Evolutionary conservation across 331 rosid species (phyloP).

Genomic region (Erythrophleum ivorense): DNA sequence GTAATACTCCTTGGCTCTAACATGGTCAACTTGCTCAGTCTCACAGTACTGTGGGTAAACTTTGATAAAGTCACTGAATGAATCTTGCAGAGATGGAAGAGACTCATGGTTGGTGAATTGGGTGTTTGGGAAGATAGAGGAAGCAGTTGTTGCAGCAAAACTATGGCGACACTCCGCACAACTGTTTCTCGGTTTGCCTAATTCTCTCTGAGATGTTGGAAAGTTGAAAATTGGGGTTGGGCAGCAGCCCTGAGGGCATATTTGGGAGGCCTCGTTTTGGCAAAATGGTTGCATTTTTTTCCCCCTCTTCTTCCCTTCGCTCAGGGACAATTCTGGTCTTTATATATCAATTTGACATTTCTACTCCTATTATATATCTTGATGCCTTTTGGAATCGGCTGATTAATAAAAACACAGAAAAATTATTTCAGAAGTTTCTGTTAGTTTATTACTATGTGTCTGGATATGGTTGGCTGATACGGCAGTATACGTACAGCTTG

Average conservation of each 20-base stretch:
- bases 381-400: constrained; percentile 9
- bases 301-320: constrained; percentile 4
- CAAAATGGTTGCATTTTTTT: constrained; percentile 59
- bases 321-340: constrained; percentile 32
- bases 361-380: constrained; percentile 24
- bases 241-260: constrained; percentile 70
- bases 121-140: constrained; percentile 76
- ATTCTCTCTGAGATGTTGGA: constrained; percentile 44
- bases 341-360: constrained; percentile 10
- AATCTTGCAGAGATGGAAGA: constrained; percentile 76
- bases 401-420: constrained; percentile 16
- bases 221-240: constrained; percentile 57
- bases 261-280: constrained; percentile 54
- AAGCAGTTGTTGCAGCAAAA: constrained; percentile 61
- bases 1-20: constrained; percentile 71
- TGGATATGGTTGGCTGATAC: constrained; percentile 29
- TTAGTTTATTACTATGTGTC: constrained; percentile 28
- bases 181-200: constrained; percentile 59
- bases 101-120: constrained; percentile 89
- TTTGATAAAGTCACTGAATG: constrained; percentile 63
- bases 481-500: constrained; percentile 35
- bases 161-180: constrained; percentile 73
- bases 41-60: constrained; percentile 74
- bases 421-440: constrained; percentile 8
- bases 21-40: constrained; percentile 61